Evolutionary conservation across 2,329 filamentous ascomycete genomes (phyloP), one percentile per base, ranked within the genome.

Genomic region (Arthrobotrys musiformis): DNA sequence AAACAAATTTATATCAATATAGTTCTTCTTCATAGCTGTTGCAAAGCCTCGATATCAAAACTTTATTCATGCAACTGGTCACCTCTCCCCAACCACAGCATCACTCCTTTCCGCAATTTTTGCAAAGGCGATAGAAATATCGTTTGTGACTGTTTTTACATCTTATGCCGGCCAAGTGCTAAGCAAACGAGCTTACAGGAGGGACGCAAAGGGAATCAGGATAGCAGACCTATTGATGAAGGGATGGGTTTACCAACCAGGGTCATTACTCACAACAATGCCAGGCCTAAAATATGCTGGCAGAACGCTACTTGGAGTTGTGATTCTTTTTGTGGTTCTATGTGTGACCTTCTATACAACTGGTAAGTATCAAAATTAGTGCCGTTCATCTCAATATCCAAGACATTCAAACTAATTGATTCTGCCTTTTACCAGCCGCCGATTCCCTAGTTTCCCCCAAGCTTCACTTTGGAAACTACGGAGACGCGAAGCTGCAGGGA

Each of bases 211-310:
- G 1, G 92, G 92, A 1, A 87, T 94, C 72, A 92, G 89, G 0
- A 86, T 94, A 15, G 90, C 92, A 0, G 92, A 94, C 81, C 88
- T 94, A 85, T 90, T 88, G 15, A 93, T 94, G 91, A 87, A 92
- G 54, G 87, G 87, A 48, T 94, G 92, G 92, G 87, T 91, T 19
- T 88, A 90, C 46, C 64, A 69, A 60, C 62, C 74, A 35, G 74
- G 74, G 7, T 72, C 68, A 33, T 4, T 78, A n/a, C 44, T 72
- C 11, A 78, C 74, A 1, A 70, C 67, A 0, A 22, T 78, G 4
- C 28, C 74, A 2, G 67, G 50, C 7, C 42, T 78, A 22, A 61
- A 61, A 40, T 62, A 70, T 46, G 74, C 74, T 42, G 74, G 74
- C 22, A 22, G 50, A 11, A 67, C 74, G 3, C 35, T 78, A 26